A percentile compares a stretch with the other conserved stretches of the same genome.
These are phyloP conservation scores for Pterocarpus santalinus DNA, from an alignment of 306 rosid genomes.

Conservation along the genomic window DNA sequence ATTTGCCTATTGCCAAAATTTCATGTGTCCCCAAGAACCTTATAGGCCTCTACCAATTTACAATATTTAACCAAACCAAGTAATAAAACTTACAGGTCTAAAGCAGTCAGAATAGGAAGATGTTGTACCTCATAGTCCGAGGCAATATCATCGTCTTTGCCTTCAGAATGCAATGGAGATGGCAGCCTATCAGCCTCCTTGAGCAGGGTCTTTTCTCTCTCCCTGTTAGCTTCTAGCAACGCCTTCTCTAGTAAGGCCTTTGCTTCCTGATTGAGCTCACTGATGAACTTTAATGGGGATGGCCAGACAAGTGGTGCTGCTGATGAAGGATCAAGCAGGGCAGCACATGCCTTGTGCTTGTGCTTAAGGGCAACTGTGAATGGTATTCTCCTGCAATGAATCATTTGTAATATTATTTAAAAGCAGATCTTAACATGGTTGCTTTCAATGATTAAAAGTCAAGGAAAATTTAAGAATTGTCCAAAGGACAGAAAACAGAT, in stretches of 20 bases:
- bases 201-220: slow-evolving; percentile 78
- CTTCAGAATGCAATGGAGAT: slow-evolving; percentile 60
- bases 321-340: slow-evolving; percentile 78
- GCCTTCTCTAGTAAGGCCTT: slow-evolving; percentile 83
- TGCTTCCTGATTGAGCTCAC: slow-evolving; percentile 88
- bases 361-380: slow-evolving; percentile 74
- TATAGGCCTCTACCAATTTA: not conserved
- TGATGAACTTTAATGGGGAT: slow-evolving; percentile 83
- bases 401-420: slow-evolving; percentile 25
- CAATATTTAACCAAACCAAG: not conserved
- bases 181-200: slow-evolving; percentile 57
- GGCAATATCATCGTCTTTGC: slow-evolving; percentile 61
- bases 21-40: slow-evolving; percentile 1
- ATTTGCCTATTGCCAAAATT: not conserved
- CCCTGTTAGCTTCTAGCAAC: slow-evolving; percentile 82
- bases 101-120: slow-evolving; percentile 30
- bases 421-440: slow-evolving; percentile 13
- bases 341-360: slow-evolving; percentile 77
- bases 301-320: slow-evolving; percentile 98
- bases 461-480: slow-evolving; percentile 15
- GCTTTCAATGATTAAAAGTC: not conserved
- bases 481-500: slow-evolving; percentile 2
- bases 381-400: slow-evolving; percentile 80
- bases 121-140: slow-evolving; percentile 73
- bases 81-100: slow-evolving; percentile 3